phyloP scores from a whole-genome alignment of 1,284 basidiomycete species.

The Ceratorhiza oryzae-sativae region DNA sequence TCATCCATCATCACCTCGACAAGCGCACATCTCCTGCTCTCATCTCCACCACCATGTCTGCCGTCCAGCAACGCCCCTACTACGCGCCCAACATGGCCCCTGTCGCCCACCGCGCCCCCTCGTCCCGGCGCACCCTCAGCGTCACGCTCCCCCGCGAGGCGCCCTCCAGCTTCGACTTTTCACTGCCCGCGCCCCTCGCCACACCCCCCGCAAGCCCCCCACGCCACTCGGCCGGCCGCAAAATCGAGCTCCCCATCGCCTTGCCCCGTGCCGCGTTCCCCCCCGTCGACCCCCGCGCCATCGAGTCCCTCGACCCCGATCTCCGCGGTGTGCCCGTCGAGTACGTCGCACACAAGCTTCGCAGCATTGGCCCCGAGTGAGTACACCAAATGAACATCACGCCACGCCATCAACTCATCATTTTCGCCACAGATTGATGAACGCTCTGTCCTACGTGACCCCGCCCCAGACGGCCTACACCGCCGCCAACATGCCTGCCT shows the following conservation, averaged over 20 bases:
- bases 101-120: neutral
- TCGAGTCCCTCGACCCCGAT: slow-evolving; percentile 41
- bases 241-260: slow-evolving; percentile 37
- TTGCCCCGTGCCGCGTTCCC: slow-evolving; percentile 38
- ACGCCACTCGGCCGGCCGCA: slow-evolving; percentile 27
- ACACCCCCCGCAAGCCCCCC: slow-evolving; percentile 33
- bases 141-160: slow-evolving; percentile 25
- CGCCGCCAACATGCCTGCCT: slow-evolving; percentile 35
- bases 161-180: slow-evolving; percentile 35
- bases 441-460: slow-evolving; percentile 16
- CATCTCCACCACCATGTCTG: slow-evolving; percentile 22
- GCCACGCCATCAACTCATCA: slow-evolving; percentile 25
- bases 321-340: slow-evolving; percentile 39
- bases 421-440: slow-evolving; percentile 32
- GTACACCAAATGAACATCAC: slow-evolving; percentile 35
- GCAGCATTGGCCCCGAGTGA: slow-evolving; percentile 37
- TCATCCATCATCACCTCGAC: slow-evolving; percentile 32
- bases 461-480: slow-evolving; percentile 37
- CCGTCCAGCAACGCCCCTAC: slow-evolving; percentile 32
- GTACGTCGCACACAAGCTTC: slow-evolving; percentile 39
- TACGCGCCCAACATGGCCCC: slow-evolving; percentile 24
- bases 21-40: slow-evolving; percentile 14
- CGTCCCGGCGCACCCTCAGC: slow-evolving; percentile 9
- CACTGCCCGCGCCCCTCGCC: slow-evolving; percentile 19
- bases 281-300: slow-evolving; percentile 31